phyloP scores from a whole-genome alignment of 129 eudicot genomes.

The Flaveria sonorensis region DNA sequence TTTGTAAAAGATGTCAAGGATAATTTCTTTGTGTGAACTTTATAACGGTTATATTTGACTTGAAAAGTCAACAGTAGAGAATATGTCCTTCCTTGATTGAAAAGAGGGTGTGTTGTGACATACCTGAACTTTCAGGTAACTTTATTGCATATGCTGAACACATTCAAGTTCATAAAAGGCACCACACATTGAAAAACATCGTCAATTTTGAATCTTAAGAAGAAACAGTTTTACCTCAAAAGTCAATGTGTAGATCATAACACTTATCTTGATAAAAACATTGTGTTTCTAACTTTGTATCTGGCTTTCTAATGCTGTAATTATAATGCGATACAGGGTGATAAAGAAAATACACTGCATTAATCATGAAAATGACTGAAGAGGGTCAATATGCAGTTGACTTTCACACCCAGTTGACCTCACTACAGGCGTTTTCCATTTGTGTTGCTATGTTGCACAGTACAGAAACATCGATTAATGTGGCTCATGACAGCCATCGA shows the following conservation, averaged over 20 bases:
- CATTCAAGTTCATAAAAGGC: not conserved
- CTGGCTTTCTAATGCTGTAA: constrained; percentile 3
- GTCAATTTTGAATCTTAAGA: constrained; percentile 11
- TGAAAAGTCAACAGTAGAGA: not conserved
- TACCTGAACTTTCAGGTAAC: not conserved
- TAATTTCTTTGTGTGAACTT: not conserved
- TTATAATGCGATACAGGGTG: constrained; percentile 50
- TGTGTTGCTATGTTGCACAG: constrained; percentile 75
- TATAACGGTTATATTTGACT: constrained; percentile 20
- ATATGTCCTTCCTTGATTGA: not conserved
- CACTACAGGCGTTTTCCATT: constrained; percentile 79
- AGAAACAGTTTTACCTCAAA: constrained; percentile 6
- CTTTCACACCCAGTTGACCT: constrained; percentile 73
- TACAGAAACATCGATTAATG: constrained; percentile 53
- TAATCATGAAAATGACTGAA: constrained; percentile 49
- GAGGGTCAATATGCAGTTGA: constrained; percentile 70
- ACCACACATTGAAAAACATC: not conserved
- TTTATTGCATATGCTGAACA: not conserved
- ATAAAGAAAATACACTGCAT: constrained; percentile 58
- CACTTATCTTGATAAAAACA: constrained; percentile 10
- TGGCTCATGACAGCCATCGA: constrained; percentile 49
- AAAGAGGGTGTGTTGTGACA: not conserved
- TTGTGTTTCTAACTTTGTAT: not conserved
- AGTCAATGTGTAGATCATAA: constrained; percentile 11
- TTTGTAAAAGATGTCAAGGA: not conserved